Base-by-base conservation (phyloP, 805 yeast genomes). In the Starmerella khaoyaiensis region DNA sequence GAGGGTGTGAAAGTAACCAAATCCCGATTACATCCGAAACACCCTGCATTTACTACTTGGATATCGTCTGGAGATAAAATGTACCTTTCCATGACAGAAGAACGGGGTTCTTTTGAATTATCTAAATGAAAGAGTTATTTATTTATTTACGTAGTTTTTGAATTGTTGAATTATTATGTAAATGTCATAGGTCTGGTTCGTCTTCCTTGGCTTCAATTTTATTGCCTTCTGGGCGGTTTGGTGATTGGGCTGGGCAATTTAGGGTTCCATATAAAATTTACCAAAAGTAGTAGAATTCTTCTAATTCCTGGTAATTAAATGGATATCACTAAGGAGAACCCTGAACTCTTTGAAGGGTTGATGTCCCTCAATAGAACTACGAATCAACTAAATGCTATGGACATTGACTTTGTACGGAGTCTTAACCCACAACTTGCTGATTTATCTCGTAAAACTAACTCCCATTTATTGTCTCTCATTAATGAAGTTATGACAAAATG, bases 311-410 rank as follows among this genome's bases (percentile, higher is more conserved):
- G n/a, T n/a, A 26, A 15, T 7, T 26, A 17, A 22, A 48, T 48
- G 52, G 45, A 44, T 16, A 21, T 48, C 29, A 37, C 51, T 4
- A 41, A 42, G 17, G 48, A 49, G 28, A 24, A 44, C 30, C 9
- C 33, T 14, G 22, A 17, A 9, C 11, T 11, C 26, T 23, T 11
- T 23, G 26, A 23, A n/a, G 26, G 65, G 40, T 61, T 75, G n/a
- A 65, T 72, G 33, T 63, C 68, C 9, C 61, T 76, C 3, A 71
- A 80, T 27, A 63, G 93, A 42, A 69, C 78, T 2, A 67, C 93
- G 0, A 63, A 77, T 3, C 74, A 79, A 2, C 57, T 86, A 29
- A 79, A 80, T 2, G 72, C 82, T 0, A 79, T 79, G 39, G 97
- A 87, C 61, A 67, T 84, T n/a, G 71, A 68, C 21, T 90, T 86